A percentile compares a stretch with the other conserved stretches of the same genome.
These are phyloP conservation scores for Pythium aristosporum DNA, from an alignment of 352 stramenopile species.

Conservation along the genomic window DNA sequence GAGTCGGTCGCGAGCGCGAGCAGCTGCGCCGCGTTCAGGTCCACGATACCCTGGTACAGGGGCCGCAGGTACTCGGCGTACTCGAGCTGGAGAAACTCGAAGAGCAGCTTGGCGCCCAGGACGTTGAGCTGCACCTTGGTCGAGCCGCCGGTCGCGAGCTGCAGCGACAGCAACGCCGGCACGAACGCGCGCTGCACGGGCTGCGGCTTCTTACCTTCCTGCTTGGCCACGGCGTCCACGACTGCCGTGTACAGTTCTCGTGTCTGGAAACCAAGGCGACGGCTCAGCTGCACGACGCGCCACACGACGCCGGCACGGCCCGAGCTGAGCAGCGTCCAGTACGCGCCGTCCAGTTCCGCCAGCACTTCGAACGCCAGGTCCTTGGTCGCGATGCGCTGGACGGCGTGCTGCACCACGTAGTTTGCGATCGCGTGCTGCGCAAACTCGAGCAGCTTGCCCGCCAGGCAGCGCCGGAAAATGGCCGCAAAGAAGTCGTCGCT, in stretches of 20 bases:
- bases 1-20: slow-evolving; percentile 76
- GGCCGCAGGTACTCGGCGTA: slow-evolving; percentile 43
- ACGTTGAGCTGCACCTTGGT: slow-evolving; percentile 76
- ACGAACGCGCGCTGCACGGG: slow-evolving; percentile 63
- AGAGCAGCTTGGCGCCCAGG: slow-evolving; percentile 73
- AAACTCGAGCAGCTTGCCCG: slow-evolving; percentile 65
- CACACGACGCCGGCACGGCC: slow-evolving; percentile 72
- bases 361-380: slow-evolving; percentile 53
- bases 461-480: slow-evolving; percentile 64
- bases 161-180: slow-evolving; percentile 57
- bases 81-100: slow-evolving; percentile 67
- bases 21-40: slow-evolving; percentile 65
- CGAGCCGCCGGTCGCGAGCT: slow-evolving; percentile 52
- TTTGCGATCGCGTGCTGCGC: slow-evolving; percentile 74
- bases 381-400: slow-evolving; percentile 47
- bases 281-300: slow-evolving; percentile 74
- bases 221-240: slow-evolving; percentile 64
- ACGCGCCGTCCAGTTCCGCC: slow-evolving; percentile 48
- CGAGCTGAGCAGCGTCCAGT: slow-evolving; percentile 77
- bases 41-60: slow-evolving; percentile 64
- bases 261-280: slow-evolving; percentile 54
- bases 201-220: slow-evolving; percentile 80
- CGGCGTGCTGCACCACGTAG: slow-evolving; percentile 78
- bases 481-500: slow-evolving; percentile 67
- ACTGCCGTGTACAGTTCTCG: slow-evolving; percentile 52